Evolutionary conservation across 805 yeast genomes (phyloP).

Genomic region (Kluyveromyces lactis): DNA sequence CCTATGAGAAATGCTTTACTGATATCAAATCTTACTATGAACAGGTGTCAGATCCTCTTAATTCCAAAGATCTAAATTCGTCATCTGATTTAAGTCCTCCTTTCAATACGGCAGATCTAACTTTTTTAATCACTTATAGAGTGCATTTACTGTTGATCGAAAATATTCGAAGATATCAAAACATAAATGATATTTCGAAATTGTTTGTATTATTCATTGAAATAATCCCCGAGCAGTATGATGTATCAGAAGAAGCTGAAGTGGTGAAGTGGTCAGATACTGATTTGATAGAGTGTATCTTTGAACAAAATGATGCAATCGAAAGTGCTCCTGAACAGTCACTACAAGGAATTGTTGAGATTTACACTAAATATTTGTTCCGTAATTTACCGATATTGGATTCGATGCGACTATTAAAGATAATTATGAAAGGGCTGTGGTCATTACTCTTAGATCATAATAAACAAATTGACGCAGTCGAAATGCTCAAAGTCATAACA

Average conservation of each 20-base stretch:
- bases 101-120: slow-evolving; percentile 36
- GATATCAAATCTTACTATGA: slow-evolving; percentile 31
- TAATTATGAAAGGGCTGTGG: slow-evolving; percentile 44
- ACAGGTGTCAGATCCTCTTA: slow-evolving; percentile 13
- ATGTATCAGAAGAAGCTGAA: slow-evolving; percentile 7
- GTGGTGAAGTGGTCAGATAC: slow-evolving; percentile 27
- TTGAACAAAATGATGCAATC: slow-evolving; percentile 9
- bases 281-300: slow-evolving; percentile 25
- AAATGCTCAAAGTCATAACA: slow-evolving; percentile 53
- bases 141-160: slow-evolving; percentile 21
- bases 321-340: slow-evolving; percentile 8
- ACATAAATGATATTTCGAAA: slow-evolving; percentile 28
- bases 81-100: slow-evolving; percentile 28
- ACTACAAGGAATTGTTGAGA: slow-evolving; percentile 24
- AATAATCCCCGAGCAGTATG: slow-evolving; percentile 35
- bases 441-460: slow-evolving; percentile 37
- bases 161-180: slow-evolving; percentile 14
- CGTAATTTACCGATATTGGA: slow-evolving; percentile 20
- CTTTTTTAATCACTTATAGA: slow-evolving; percentile 32
- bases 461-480: slow-evolving; percentile 65
- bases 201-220: slow-evolving; percentile 33
- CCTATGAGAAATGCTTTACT: slow-evolving; percentile 16
- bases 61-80: slow-evolving; percentile 8
- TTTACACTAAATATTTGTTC: slow-evolving; percentile 26
- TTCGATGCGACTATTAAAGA: slow-evolving; percentile 16